Base-by-base conservation (phyloP, 495 filamentous ascomycete genomes). In the Geopyxis carbonaria region DNA sequence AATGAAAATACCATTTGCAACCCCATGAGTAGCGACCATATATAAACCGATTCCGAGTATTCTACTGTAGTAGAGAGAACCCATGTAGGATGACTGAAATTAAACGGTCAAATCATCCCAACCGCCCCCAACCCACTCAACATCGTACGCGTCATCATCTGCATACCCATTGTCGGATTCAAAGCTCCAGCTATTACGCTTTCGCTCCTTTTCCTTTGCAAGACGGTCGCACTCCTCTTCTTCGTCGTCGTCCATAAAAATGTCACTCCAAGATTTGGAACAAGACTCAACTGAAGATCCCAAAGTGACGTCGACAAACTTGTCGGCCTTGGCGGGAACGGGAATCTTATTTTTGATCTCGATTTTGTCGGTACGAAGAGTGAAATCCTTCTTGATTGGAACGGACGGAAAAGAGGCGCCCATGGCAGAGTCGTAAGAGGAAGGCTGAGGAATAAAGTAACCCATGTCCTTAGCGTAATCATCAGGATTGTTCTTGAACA, bases 401-500 rank as follows among this genome's bases (percentile, higher is more conserved):
- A 55, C 32, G 0, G 52, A 55, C 7, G 51, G 40, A 24, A 51
- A 55, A 5, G 57, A 59, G 36, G 47, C 41, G 24, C 57, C 57
- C 34, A 59, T 45, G 5, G 54, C 57, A 40, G 57, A 59, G 35
- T 59, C 57, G 36, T 56, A 48, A 5, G 52, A 56, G 3, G 52
- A 37, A 13, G 52, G 37, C 25, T 44, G 42, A n/a, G 43, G 46
- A 27, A 55, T 42, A 23, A 57, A 56, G 33, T 51, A 56, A 7
- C 52, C 51, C 52, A 45, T 57, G 15, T 57, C 45, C 8, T 45
- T 36, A 25, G 47, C 47, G 13, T 56, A 72, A 7, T 56, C 73
- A 48, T 78, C 79, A 24, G 84, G 89, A 38, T 70, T 69, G 23
- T 85, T 47, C 23, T 34, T 75, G 58, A 92, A 95, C 39, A 93